Evolutionary conservation across 805 yeast genomes (phyloP).

Genomic region (Jamesozyma rosinii): DNA sequence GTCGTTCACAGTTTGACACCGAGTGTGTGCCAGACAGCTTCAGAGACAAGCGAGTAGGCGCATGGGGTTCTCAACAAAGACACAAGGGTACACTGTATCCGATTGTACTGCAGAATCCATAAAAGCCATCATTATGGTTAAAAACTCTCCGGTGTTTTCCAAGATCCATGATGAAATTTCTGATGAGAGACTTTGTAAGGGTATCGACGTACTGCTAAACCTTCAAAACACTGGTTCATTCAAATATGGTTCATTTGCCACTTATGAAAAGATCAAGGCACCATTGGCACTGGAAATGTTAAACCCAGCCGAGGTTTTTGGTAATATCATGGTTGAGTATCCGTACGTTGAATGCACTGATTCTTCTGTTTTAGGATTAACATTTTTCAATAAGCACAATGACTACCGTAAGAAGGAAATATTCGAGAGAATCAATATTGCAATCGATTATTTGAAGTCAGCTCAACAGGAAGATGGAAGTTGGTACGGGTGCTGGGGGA

Average conservation of each 20-base stretch:
- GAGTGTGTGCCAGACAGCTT: slow-evolving; percentile 70
- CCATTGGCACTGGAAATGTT: slow-evolving; percentile 64
- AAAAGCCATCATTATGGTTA: slow-evolving; percentile 89
- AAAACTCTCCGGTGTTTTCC: slow-evolving; percentile 46
- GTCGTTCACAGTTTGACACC: slow-evolving; percentile 75
- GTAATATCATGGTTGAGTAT: slow-evolving; percentile 95
- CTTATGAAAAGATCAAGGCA: slow-evolving; percentile 82
- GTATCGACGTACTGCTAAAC: slow-evolving; percentile 64
- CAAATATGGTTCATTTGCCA: slow-evolving; percentile 85
- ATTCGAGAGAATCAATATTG: slow-evolving; percentile 57
- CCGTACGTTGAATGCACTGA: slow-evolving; percentile 98
- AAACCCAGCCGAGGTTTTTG: slow-evolving; percentile 97
- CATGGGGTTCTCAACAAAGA: slow-evolving; percentile 96
- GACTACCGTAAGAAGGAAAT: slow-evolving; percentile 62
- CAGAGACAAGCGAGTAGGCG: slow-evolving; percentile 78
- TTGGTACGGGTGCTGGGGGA: slow-evolving; percentile 99
- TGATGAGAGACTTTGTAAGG: slow-evolving; percentile 47
- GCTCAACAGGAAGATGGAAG: slow-evolving; percentile 77
- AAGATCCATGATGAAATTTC: slow-evolving; percentile 45
- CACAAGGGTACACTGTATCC: slow-evolving; percentile 92
- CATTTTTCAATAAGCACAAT: slow-evolving; percentile 60
- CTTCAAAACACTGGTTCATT: slow-evolving; percentile 73
- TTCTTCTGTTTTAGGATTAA: slow-evolving; percentile 81
- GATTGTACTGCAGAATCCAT: slow-evolving; percentile 96
- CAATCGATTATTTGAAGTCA: slow-evolving; percentile 58